A percentile compares a stretch with the other conserved stretches of the same genome.
phyloP scores from a whole-genome alignment of 345 rosid genomes.

The Syzygium aqueum region DNA sequence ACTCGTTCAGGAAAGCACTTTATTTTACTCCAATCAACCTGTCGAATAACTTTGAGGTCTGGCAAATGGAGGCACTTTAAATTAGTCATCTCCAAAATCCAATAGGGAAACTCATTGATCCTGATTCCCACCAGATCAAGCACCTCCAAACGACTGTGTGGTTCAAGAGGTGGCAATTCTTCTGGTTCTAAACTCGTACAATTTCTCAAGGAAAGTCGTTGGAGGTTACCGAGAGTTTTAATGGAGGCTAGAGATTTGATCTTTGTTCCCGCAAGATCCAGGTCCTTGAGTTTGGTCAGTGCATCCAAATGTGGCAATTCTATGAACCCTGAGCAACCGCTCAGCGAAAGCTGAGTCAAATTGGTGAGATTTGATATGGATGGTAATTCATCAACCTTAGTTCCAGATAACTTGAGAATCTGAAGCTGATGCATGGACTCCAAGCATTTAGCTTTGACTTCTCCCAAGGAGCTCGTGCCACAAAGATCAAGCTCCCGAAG shows the following conservation, averaged over 20 bases:
- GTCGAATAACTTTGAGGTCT: background rate
- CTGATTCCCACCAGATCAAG: constrained; percentile 20
- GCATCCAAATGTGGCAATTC: background rate
- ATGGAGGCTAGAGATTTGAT: constrained; percentile 6
- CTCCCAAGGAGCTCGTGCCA: constrained; percentile 3
- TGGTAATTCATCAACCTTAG: background rate
- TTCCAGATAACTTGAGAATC: constrained; percentile 9
- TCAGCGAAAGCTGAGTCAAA: constrained; percentile 7
- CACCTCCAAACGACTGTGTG: constrained; percentile 6
- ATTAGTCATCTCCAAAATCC: background rate
- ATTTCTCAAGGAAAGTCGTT: constrained; percentile 6
- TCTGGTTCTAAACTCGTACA: constrained; percentile 3
- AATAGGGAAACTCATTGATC: constrained; percentile 5
- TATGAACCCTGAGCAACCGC: background rate
- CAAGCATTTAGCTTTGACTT: constrained; percentile 1
- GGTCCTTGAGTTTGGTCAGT: constrained; percentile 3
- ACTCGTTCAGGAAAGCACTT: constrained; percentile 2
- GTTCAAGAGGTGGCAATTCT: constrained; percentile 3
- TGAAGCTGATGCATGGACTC: background rate
- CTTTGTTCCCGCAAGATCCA: constrained; percentile 10
- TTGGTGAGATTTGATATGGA: constrained; percentile 3
- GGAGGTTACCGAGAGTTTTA: constrained; percentile 2
- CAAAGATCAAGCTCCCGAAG: constrained; percentile 7
- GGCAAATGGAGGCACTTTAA: constrained; percentile 11
- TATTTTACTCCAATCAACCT: constrained; percentile 7